Evolutionary conservation across 345 rosid genomes (phyloP).

Genomic region (Brassica cretica): DNA sequence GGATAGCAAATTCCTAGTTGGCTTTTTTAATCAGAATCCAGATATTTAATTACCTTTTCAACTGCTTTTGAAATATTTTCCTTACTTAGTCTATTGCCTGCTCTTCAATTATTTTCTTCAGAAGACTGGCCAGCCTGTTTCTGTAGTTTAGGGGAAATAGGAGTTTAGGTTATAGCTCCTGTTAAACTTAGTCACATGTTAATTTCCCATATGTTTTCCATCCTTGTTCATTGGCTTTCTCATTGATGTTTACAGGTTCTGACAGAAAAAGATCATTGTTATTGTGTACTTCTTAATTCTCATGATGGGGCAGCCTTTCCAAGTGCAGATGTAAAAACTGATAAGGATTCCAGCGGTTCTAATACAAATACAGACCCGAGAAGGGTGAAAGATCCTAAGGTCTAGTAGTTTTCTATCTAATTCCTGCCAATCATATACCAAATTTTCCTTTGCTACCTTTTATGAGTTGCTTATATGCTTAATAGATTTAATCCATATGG

Average conservation of each 20-base stretch:
- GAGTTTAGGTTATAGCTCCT: slow-evolving; percentile 12
- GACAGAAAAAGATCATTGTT: slow-evolving; percentile 86
- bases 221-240: slow-evolving; percentile 20
- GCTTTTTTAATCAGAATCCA: background rate
- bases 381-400: slow-evolving; percentile 67
- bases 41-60: background rate
- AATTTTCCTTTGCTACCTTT: background rate
- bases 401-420: slow-evolving; percentile 33
- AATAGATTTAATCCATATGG: background rate
- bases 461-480: slow-evolving; percentile 14
- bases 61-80: background rate
- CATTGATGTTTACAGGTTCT: slow-evolving; percentile 59
- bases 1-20: background rate
- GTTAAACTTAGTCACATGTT: background rate
- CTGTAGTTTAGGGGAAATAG: background rate
- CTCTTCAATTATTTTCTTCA: background rate
- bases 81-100: background rate
- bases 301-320: slow-evolving; percentile 97
- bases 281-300: slow-evolving; percentile 90
- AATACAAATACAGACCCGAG: slow-evolving; percentile 40
- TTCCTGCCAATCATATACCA: slow-evolving; percentile 8
- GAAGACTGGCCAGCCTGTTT: slow-evolving; percentile 14
- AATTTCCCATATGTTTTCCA: background rate
- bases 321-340: slow-evolving; percentile 45
- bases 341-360: slow-evolving; percentile 50